A percentile compares a stretch with the other conserved stretches of the same genome.
phyloP scores from a whole-genome alignment of 306 rosid species.

The Trifolium repens region DNA sequence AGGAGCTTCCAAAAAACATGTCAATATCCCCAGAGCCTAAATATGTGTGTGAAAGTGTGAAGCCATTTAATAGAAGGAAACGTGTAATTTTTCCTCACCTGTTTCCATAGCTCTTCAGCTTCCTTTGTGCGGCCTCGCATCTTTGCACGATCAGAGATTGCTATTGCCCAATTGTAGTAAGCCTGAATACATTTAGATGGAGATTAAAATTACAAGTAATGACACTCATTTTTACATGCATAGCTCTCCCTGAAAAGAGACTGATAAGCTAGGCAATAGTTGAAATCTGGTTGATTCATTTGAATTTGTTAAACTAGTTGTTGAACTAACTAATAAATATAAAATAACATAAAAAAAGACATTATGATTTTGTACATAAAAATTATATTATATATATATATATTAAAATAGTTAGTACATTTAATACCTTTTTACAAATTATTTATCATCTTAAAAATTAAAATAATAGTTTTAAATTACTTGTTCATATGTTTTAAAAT shows the following conservation, averaged over 20 bases:
- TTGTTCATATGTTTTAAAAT: background rate
- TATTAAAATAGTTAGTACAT: too few relatives aligned
- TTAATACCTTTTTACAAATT: too few relatives aligned
- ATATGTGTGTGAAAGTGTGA: slow-evolving; percentile 19
- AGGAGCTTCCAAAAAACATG: slow-evolving; percentile 26
- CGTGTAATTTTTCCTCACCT: slow-evolving; percentile 61
- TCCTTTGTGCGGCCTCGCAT: slow-evolving; percentile 99
- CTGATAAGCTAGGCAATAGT: background rate
- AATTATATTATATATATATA: background rate
- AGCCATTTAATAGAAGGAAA: slow-evolving; percentile 37
- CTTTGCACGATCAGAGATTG: slow-evolving; percentile 98
- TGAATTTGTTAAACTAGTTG: background rate
- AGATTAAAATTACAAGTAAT: background rate
- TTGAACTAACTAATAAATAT: slow-evolving; percentile 8
- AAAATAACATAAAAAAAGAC: background rate
- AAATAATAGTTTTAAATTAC: too few relatives aligned
- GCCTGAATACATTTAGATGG: slow-evolving; percentile 59
- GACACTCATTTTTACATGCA: background rate
- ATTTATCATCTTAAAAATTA: too few relatives aligned
- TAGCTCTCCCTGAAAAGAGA: background rate
- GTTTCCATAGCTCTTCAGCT: slow-evolving; percentile 99
- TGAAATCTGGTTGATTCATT: background rate
- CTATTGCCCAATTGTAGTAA: slow-evolving; percentile 99
- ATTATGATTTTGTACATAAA: background rate
- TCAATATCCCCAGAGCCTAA: background rate